Conservation (phyloP, 208 protist species). For the Herpetomonas samuelpessoai region DNA sequence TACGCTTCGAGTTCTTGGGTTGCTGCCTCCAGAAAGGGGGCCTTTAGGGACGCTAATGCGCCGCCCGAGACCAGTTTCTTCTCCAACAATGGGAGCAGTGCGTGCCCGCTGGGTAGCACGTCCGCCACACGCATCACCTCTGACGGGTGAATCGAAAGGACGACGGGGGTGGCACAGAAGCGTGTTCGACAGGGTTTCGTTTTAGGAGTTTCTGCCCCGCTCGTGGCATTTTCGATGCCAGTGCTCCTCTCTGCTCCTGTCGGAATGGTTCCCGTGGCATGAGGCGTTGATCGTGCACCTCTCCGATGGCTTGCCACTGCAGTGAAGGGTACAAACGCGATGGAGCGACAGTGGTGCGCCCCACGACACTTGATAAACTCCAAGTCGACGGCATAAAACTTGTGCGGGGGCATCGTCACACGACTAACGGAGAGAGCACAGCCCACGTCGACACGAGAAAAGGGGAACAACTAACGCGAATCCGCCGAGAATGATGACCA, state of each 20-base stretch:
- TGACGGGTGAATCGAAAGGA: slow-evolving; percentile 30
- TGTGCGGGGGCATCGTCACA: too few species aligned
- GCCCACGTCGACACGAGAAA: not conserved
- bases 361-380: slow-evolving; percentile 74
- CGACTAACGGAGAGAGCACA: slow-evolving; percentile 18
- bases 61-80: slow-evolving; percentile 20
- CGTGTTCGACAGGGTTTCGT: not conserved
- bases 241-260: not conserved
- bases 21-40: slow-evolving; percentile 2
- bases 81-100: slow-evolving; percentile 28
- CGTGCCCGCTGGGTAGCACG: slow-evolving; percentile 64
- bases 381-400: too few species aligned
- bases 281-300: not conserved
- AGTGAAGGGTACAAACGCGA: slow-evolving; percentile 65
- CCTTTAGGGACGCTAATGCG: slow-evolving; percentile 26
- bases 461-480: not conserved
- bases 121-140: slow-evolving; percentile 52
- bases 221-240: not conserved
- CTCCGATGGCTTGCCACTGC: not conserved
- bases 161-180: slow-evolving; percentile 15
- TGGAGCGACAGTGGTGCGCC: slow-evolving; percentile 31
- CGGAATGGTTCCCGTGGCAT: not conserved
- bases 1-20: slow-evolving; percentile 4
- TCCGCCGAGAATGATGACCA: too few species aligned
- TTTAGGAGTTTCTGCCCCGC: not conserved